Conservation (phyloP, 116 monocot genomes). For the Thalassia testudinum region DNA sequence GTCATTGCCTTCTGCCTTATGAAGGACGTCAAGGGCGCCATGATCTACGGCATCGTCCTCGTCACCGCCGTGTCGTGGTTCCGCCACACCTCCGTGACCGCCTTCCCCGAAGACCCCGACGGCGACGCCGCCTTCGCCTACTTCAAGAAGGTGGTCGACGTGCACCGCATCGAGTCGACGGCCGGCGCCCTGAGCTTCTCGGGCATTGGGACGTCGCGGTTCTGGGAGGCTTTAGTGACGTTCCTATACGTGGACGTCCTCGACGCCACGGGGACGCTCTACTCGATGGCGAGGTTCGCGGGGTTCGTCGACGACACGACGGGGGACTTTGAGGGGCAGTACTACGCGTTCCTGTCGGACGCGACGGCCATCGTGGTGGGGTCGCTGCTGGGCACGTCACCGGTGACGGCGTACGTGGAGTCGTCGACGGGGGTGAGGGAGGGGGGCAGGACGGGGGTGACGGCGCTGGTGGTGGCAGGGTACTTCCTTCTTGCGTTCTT, state of each 20-base stretch:
- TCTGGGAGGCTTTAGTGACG: slow-evolving; percentile 78
- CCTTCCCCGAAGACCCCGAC: slow-evolving; percentile 38
- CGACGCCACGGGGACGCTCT: slow-evolving; percentile 80
- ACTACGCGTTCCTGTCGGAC: slow-evolving; percentile 93
- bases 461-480: slow-evolving; percentile 50
- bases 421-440: slow-evolving; percentile 83
- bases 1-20: slow-evolving; percentile 66
- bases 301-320: slow-evolving; percentile 59
- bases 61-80: slow-evolving; percentile 85
- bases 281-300: slow-evolving; percentile 87
- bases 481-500: slow-evolving; percentile 69
- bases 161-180: slow-evolving; percentile 59
- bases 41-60: slow-evolving; percentile 91
- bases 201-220: slow-evolving; percentile 21
- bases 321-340: slow-evolving; percentile 87
- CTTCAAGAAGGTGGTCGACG: slow-evolving; percentile 70
- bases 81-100: slow-evolving; percentile 67
- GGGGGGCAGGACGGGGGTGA: slow-evolving; percentile 77
- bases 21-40: slow-evolving; percentile 62
- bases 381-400: slow-evolving; percentile 66
- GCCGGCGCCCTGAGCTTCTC: slow-evolving; percentile 70
- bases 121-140: slow-evolving; percentile 52
- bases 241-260: slow-evolving; percentile 87
- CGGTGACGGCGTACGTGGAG: slow-evolving; percentile 80
- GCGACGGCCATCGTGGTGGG: slow-evolving; percentile 67